Evolutionary conservation across 139 green algal species (phyloP).

Genomic region (Nannochloris sp.): DNA sequence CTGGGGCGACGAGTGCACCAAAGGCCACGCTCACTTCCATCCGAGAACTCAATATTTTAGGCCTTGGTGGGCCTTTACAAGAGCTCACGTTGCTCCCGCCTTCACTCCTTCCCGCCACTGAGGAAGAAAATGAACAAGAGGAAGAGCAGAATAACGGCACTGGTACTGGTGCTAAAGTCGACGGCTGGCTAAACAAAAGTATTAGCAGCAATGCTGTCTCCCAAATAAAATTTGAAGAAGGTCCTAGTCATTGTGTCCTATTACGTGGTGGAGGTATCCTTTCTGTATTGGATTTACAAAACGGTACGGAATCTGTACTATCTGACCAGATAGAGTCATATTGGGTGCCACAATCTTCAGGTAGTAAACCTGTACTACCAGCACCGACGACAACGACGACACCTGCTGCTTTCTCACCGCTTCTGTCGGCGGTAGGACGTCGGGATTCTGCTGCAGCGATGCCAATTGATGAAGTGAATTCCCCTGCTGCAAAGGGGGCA

Average conservation of each 20-base stretch:
- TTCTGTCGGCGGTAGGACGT: too few species aligned
- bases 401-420: too few species aligned
- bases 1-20: not conserved
- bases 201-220: not conserved
- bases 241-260: slow-evolving; percentile 65
- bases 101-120: not conserved
- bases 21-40: slow-evolving; percentile 40
- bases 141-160: not conserved
- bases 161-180: not conserved
- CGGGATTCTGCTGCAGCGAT: too few species aligned
- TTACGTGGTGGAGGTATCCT: slow-evolving; percentile 74
- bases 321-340: slow-evolving; percentile 62
- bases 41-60: slow-evolving; percentile 77
- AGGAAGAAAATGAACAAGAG: not conserved
- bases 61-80: slow-evolving; percentile 43
- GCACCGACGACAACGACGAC: not conserved
- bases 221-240: not conserved
- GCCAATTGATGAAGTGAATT: too few species aligned
- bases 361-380: not conserved
- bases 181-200: not conserved
- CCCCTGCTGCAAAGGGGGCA: not conserved
- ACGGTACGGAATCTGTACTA: slow-evolving; percentile 43
- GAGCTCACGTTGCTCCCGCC: not conserved
- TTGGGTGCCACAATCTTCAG: slow-evolving; percentile 45
- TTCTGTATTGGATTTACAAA: slow-evolving; percentile 76